These are phyloP conservation scores for Mycotypha africana DNA, from an alignment of 371 early-diverging fungal genomes.

Conservation along the genomic window DNA sequence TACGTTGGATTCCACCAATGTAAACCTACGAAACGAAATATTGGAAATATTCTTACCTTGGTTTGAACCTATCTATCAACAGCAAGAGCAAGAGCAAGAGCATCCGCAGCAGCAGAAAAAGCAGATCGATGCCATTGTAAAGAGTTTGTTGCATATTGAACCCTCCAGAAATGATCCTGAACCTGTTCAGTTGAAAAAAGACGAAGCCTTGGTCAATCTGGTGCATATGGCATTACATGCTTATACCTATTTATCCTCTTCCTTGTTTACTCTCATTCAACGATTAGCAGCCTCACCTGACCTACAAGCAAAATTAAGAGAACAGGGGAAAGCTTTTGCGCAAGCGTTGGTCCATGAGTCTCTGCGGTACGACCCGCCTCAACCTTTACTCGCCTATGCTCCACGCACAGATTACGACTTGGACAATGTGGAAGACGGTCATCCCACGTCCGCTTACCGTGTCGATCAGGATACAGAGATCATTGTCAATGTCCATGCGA, in stretches of 20 bases:
- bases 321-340: constrained; percentile 7
- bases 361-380: constrained; percentile 30
- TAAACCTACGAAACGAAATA: constrained; percentile 2
- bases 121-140: constrained; percentile 4
- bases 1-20: background rate
- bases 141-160: constrained; percentile 12
- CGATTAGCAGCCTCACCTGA: constrained; percentile 29
- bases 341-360: constrained; percentile 30
- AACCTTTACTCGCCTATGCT: constrained; percentile 19
- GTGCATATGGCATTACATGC: constrained; percentile 36
- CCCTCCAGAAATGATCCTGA: constrained; percentile 34
- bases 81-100: background rate
- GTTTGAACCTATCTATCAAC: constrained; percentile 3
- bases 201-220: constrained; percentile 28
- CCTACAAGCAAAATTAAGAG: constrained; percentile 16
- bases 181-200: constrained; percentile 27
- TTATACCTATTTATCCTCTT: constrained; percentile 23
- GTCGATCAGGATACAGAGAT: constrained; percentile 23
- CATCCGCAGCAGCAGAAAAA: background rate
- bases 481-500: constrained; percentile 31
- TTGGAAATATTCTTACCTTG: constrained; percentile 9
- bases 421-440: background rate
- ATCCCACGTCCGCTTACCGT: constrained; percentile 19
- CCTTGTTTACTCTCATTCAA: constrained; percentile 32
- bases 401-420: constrained; percentile 32